Base-by-base conservation (phyloP, 1,284 basidiomycete species). In the Neolentinus lepideus region DNA sequence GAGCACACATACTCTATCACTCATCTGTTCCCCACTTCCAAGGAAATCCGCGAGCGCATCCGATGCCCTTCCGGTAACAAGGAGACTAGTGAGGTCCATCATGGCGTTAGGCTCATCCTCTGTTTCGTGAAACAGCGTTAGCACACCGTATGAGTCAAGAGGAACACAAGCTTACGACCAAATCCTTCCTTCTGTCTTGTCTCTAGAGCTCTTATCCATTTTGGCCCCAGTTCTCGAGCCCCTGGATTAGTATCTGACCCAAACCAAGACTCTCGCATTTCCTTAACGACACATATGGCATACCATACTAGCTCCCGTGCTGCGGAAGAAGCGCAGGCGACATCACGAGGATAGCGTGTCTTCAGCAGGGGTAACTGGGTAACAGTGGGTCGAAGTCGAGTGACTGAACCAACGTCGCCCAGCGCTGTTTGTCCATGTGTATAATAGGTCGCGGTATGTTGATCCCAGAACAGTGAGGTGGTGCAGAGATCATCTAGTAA, bases 11-110 rank as follows among this genome's bases (percentile, higher is more conserved):
- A 90, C 90, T 67, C 90, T 76, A 69, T 92, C 89, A 58, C 84
- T 89, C 77, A 87, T 87, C 63, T 85, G 83, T 62, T 90, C 88
- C 21, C 80, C 80, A 61, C 86, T 88, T 16, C 84, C 83, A 53
- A 92, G 74, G 66, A 87, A 88, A 68, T 91, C 89, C 43, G 71
- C 63, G 29, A 92, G 71, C 3, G 85, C 72, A 56, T 88, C 86
- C 26, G 86, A 83, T 21, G 80, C 71, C 55, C 81, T 76, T 9
- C 88, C 88, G 22, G 87, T 87, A 21, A 83, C 76, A 38, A 92
- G 75, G 56, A 90, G 74, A 52, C 73, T 71, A n/a, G 85, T 89
- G 54, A 92, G 71, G 62, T 91, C 89, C 51, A 88, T 68, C 36
- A 90, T 74, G 26, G 85, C 78, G 62, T 79, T 78, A 21, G 83